Evolutionary conservation across 345 rosid species (phyloP), one percentile per base, ranked within the genome.

Genomic region (Brassica nigra): DNA sequence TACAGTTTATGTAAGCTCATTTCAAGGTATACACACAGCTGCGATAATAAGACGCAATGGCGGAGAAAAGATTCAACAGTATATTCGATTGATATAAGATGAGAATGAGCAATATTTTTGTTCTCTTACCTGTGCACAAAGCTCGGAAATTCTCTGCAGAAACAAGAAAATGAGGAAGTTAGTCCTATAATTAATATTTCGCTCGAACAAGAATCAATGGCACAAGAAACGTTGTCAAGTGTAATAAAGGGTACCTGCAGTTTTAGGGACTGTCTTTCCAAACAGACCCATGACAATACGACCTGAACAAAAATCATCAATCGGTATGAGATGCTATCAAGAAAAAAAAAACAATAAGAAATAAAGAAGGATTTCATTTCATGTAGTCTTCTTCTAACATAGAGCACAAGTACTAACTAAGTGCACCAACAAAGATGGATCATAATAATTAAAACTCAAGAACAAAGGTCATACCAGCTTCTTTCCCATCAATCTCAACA

Each of bases 91-190:
- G 55, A 14, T 0, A n/a, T 33, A 9, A 1, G 55, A 68, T 69
- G 71, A 68, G 10, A 75, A 4, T 5, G 42, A 64, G 16, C 3
- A 75, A 1, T 9, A 14, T 18, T 49, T 49, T 4, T 14, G 55
- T 49, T 49, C 1, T 14, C 55, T 23, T 62, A 57, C 99, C 98
- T 12, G 98, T 95, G 86, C 99, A 95, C 62, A 95, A 72, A 33
- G 99, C 99, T 69, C 99, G 88, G 90, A 95, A 95, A 64, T 95
- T 95, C 79, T 95, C 99, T 89, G 93, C 86, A 87, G 64, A 83
- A 8, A 62, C 28, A 36, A 74, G 55, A 44, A 33, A 4, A 0
- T 5, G 28, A 66, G 37, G 5, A 57, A 20, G 76, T 71, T 1
- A 71, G 77, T 66, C 62, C 5, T 66, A 62, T 55, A 37, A 27